Evolutionary conservation across 2,329 filamentous ascomycete species (phyloP).

Genomic region (Claviceps cyperi): DNA sequence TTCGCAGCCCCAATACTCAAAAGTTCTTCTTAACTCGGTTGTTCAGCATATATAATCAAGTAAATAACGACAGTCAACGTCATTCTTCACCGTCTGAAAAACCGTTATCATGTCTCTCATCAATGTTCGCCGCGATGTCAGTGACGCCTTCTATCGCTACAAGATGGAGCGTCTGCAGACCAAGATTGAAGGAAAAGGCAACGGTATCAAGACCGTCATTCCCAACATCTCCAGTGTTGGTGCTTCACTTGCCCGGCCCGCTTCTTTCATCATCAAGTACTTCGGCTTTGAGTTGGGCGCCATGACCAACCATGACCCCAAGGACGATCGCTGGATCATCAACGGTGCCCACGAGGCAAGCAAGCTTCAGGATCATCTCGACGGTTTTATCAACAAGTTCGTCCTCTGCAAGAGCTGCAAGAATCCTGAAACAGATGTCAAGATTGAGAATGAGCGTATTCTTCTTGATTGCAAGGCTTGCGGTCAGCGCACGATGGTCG

Average conservation of each 20-base stretch:
- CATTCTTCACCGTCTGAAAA: not conserved
- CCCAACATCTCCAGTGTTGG: slow-evolving; percentile 94
- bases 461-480: slow-evolving; percentile 97
- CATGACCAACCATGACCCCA: slow-evolving; percentile 94
- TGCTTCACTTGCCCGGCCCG: slow-evolving; percentile 78
- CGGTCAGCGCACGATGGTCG: slow-evolving; percentile 81
- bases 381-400: slow-evolving; percentile 97
- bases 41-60: not conserved
- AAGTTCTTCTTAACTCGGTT: not conserved
- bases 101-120: slow-evolving; percentile 79
- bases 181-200: slow-evolving; percentile 99
- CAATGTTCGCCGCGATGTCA: slow-evolving; percentile 97
- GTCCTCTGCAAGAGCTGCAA: slow-evolving; percentile 99
- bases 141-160: slow-evolving; percentile 99
- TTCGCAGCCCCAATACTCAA: slow-evolving; percentile 9
- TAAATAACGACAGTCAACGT: slow-evolving; percentile 6
- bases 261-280: slow-evolving; percentile 96
- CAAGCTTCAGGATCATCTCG: slow-evolving; percentile 96
- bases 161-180: slow-evolving; percentile 99
- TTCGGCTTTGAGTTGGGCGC: slow-evolving; percentile 98
- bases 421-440: slow-evolving; percentile 94
- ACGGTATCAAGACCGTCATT: slow-evolving; percentile 97
- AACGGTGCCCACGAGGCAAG: slow-evolving; percentile 90
- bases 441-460: slow-evolving; percentile 87
- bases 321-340: slow-evolving; percentile 99